Evolutionary conservation across 139 green algal species (phyloP), one percentile per base, ranked within the genome.

Genomic region (Chlamydomonas urium): DNA sequence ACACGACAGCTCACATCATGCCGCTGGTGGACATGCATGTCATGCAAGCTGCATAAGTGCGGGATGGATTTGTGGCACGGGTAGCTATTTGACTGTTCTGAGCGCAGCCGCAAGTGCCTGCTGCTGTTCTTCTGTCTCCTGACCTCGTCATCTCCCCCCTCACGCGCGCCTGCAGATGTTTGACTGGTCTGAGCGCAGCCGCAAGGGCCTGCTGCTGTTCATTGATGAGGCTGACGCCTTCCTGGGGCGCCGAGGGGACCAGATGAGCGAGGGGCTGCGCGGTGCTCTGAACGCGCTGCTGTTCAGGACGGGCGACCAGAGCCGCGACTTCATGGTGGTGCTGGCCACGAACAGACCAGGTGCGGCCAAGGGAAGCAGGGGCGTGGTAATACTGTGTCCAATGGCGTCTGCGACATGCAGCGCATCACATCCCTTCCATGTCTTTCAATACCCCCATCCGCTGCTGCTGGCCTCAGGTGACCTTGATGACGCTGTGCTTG

Each of bases 181-280:
- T 83, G 96, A 99, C 82, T 99, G 96, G 96, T 90, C 92, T 10
- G 87, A 96, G 83, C 80, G 83, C 76, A 89, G 76, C 71, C 66
- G 78, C 32, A 67, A 71, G 26, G 95, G 95, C 36, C 79, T 99
- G 84, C 85, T 99, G 83, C 87, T 99, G 61, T 98, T 97, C 73
- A 94, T 97, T 32, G 92, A 97, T 72, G 86, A 91, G 81, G 96
- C 96, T 10, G 96, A 99, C 68, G 96, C 96, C 1, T 99, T 99
- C 83, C 83, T 99, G 58, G 86, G 90, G 14, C 85, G 88, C 19
- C 83, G 93, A 26, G 87, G 86, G 68, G 87, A 86, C 68, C 72
- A 80, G 48, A 94, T 97, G 90, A 94, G 86, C 57, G 94, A 98
- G 82, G 90, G 86, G 21, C 83, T 97, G 69, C 82, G 94, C 14